A percentile compares a stretch with the other conserved stretches of the same genome.
Conservation (phyloP, 1,139 yeast genomes). For the Sugiyamaella japonica region DNA sequence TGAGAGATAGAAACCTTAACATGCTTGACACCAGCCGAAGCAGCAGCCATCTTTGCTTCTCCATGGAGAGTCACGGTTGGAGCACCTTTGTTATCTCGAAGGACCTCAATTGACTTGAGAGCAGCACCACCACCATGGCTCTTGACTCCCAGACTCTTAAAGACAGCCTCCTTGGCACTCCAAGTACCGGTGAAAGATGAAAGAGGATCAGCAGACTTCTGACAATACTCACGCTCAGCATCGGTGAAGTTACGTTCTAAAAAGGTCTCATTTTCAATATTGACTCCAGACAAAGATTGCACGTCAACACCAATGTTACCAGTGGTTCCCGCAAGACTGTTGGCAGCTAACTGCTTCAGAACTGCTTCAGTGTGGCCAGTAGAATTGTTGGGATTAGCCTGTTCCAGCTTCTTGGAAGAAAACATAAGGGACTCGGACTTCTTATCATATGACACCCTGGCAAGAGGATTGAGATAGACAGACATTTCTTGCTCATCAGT, state of each 20-base stretch:
- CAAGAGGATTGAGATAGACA: conserved; percentile 95
- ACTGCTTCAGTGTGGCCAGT: conserved; percentile 47
- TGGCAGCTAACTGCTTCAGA: conserved; percentile 33
- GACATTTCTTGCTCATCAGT: conserved; percentile 78
- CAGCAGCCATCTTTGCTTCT: conserved; percentile 72
- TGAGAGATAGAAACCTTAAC: conserved; percentile 92
- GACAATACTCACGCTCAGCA: conserved; percentile 76
- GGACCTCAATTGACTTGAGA: conserved; percentile 83
- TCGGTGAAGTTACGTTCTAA: conserved; percentile 87
- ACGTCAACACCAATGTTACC: conserved; percentile 96
- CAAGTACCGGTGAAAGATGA: conserved; percentile 97
- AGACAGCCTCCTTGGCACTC: conserved; percentile 99
- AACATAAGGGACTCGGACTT: conserved; percentile 53
- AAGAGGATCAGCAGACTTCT: conserved; percentile 61
- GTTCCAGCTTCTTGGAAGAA: conserved; percentile 43
- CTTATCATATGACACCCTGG: conserved; percentile 64
- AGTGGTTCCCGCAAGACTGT: conserved; percentile 52
- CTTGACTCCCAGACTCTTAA: conserved; percentile 87
- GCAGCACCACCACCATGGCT: conserved; percentile 96
- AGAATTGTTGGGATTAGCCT: conserved; percentile 36
- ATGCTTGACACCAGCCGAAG: conserved; percentile 62
- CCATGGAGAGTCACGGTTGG: conserved; percentile 81
- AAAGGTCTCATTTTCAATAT: conserved; percentile 83
- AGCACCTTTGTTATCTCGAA: conserved; percentile 72
- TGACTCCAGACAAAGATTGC: conserved; percentile 78